A percentile compares a stretch with the other conserved stretches of the same genome.
phyloP scores from a whole-genome alignment of 192 early-diverging fungal species.

The Umbelopsis vinacea region DNA sequence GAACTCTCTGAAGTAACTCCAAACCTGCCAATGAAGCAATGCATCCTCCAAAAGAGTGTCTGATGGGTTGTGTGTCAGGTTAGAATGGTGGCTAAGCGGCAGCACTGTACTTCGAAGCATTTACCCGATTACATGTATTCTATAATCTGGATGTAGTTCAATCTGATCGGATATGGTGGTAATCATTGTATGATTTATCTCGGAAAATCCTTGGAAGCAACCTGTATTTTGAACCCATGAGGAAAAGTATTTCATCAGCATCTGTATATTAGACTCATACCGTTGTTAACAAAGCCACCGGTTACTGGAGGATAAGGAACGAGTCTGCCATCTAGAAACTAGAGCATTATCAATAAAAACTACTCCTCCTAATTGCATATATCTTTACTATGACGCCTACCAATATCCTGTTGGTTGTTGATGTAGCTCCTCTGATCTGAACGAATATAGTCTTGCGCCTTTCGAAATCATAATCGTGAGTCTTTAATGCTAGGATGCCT shows the following conservation, averaged over 20 bases:
- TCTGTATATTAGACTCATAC: background rate
- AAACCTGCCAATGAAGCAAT: background rate
- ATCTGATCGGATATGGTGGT: background rate
- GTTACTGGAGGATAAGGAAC: background rate
- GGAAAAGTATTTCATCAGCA: background rate
- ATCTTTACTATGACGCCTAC: background rate
- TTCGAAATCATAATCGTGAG: background rate
- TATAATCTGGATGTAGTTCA: conserved; percentile 6
- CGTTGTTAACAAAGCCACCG: background rate
- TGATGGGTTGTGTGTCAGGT: background rate
- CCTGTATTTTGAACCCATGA: background rate
- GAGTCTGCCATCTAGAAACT: background rate
- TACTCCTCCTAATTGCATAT: background rate
- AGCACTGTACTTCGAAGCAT: background rate
- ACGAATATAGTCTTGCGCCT: background rate
- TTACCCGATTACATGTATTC: conserved; percentile 15
- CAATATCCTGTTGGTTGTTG: background rate
- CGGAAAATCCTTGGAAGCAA: background rate
- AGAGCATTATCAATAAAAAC: background rate
- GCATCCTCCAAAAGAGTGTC: background rate
- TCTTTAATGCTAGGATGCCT: background rate
- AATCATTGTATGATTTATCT: conserved; percentile 17
- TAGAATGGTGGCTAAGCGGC: background rate
- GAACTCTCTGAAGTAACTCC: background rate
- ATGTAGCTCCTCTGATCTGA: background rate